phyloP scores from a whole-genome alignment of 2,329 filamentous ascomycete genomes.

The Lasiodiplodia sp. region DNA sequence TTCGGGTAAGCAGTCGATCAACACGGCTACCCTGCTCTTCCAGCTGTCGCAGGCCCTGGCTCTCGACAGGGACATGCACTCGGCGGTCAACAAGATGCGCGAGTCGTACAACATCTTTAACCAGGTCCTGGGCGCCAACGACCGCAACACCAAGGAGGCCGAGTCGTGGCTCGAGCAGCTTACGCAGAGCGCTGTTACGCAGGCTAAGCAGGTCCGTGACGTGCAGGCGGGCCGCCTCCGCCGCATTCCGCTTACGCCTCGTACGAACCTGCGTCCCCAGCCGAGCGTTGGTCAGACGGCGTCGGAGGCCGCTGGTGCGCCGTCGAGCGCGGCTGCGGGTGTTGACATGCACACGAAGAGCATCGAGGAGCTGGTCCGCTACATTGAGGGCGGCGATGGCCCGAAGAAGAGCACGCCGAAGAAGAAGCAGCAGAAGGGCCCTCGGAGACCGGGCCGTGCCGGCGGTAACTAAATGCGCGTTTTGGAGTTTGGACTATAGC shows the following conservation, averaged over 20 bases:
- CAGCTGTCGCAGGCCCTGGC: slow-evolving; percentile 95
- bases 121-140: slow-evolving; percentile 81
- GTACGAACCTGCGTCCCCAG: slow-evolving; percentile 66
- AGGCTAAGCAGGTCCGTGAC: slow-evolving; percentile 93
- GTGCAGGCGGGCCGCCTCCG: slow-evolving; percentile 75
- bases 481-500: slow-evolving; percentile 15
- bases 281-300: slow-evolving; percentile 67
- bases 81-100: slow-evolving; percentile 89
- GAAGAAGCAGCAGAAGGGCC: slow-evolving; percentile 29
- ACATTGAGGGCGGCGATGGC: slow-evolving; percentile 78
- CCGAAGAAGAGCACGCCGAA: slow-evolving; percentile 28
- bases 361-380: slow-evolving; percentile 92
- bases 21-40: slow-evolving; percentile 93
- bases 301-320: slow-evolving; percentile 53
- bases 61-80: slow-evolving; percentile 93
- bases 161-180: slow-evolving; percentile 96
- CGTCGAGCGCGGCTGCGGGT: slow-evolving; percentile 39
- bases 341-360: slow-evolving; percentile 65
- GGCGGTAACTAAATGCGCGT: slow-evolving; percentile 27
- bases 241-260: slow-evolving; percentile 72
- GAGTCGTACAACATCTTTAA: slow-evolving; percentile 98
- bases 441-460: slow-evolving; percentile 27
- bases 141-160: slow-evolving; percentile 98
- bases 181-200: slow-evolving; percentile 91
- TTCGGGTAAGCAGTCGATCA: slow-evolving; percentile 88